phyloP scores from a whole-genome alignment of 192 early-diverging fungal genomes.

The Entomortierella beljakovae region DNA sequence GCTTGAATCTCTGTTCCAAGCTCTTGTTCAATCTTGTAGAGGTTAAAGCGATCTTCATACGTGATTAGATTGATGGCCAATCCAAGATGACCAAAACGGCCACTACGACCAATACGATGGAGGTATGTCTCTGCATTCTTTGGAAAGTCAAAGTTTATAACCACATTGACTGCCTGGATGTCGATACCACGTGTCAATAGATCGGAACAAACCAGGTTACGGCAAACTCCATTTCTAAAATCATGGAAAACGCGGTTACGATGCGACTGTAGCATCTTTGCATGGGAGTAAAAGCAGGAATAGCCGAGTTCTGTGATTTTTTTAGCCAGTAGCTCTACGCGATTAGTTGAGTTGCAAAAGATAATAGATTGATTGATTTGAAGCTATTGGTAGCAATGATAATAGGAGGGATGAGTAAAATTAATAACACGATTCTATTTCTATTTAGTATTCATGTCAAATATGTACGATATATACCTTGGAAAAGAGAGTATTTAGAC shows the following conservation, averaged over 20 bases:
- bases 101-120: conserved; percentile 98
- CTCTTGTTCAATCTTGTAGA: conserved; percentile 99
- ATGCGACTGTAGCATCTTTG: conserved; percentile 97
- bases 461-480: conserved; percentile 65
- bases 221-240: conserved; percentile 97
- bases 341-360: conserved; percentile 99
- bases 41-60: conserved; percentile 96
- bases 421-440: too few species aligned
- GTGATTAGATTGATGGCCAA: conserved; percentile 99
- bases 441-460: too few species aligned
- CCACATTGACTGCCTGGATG: conserved; percentile 99
- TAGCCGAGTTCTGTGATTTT: conserved; percentile 99
- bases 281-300: conserved; percentile 99
- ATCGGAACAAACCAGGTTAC: conserved; percentile 98
- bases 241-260: conserved; percentile 99
- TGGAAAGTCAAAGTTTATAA: conserved; percentile 99
- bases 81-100: conserved; percentile 95
- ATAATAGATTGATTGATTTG: conserved; percentile 99
- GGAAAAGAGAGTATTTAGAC: conserved; percentile 92
- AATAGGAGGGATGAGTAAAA: not conserved
- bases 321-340: conserved; percentile 97
- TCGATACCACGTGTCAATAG: conserved; percentile 98
- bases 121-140: conserved; percentile 99
- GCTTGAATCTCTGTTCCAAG: conserved; percentile 98
- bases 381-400: conserved; percentile 64